phyloP scores from a whole-genome alignment of 176 grass and related monocot species.

The Chrysopogon serrulatus region DNA sequence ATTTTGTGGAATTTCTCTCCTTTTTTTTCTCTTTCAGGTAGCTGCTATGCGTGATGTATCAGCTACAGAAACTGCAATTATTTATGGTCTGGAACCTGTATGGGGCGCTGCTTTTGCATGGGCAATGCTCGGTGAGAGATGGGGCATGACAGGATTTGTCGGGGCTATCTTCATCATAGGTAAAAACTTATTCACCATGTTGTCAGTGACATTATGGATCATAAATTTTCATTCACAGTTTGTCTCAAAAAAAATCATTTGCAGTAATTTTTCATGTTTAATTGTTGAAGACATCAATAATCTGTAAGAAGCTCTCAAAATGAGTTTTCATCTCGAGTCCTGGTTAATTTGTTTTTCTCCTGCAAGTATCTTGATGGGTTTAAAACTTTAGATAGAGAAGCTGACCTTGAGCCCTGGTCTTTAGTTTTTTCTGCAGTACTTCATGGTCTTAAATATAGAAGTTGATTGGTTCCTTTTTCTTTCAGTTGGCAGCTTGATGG shows the following conservation, averaged over 20 bases:
- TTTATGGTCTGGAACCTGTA: conserved; percentile 56
- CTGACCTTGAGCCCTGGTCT: background rate
- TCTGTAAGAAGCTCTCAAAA: background rate
- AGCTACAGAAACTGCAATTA: conserved; percentile 62
- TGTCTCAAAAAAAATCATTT: too few species aligned
- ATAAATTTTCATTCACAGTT: background rate
- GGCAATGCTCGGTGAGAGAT: conserved; percentile 47
- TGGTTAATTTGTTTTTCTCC: background rate
- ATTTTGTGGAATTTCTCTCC: background rate
- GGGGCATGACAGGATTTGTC: conserved; percentile 37
- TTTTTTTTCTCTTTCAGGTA: conserved; percentile 24
- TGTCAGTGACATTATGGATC: background rate
- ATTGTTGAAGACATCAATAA: background rate
- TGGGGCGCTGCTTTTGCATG: conserved; percentile 59
- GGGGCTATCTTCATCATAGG: conserved; percentile 47
- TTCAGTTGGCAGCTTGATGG: conserved; percentile 50
- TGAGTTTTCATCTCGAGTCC: background rate
- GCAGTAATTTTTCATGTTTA: background rate
- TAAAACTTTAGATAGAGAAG: background rate
- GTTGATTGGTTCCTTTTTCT: background rate
- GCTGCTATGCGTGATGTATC: conserved; percentile 51
- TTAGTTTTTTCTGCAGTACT: conserved; percentile 16
- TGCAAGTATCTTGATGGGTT: conserved; percentile 21
- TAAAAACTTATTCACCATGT: background rate
- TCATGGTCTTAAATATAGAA: conserved; percentile 7